Evolutionary conservation across 2,329 filamentous ascomycete genomes (phyloP).

Genomic region (Epichloe coenophiala): DNA sequence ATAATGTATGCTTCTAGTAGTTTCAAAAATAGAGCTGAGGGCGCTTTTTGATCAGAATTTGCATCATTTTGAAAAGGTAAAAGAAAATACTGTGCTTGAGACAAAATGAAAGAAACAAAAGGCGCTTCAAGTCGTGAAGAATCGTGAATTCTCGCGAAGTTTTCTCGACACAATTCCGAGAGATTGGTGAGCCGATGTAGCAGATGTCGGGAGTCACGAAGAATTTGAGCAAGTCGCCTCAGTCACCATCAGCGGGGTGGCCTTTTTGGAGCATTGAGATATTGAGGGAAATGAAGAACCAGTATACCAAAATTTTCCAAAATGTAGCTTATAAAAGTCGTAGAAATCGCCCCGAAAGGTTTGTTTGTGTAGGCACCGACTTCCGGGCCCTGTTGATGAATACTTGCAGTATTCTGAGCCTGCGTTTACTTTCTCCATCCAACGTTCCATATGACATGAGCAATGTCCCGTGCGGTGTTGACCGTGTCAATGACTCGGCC

Average conservation of each 20-base stretch:
- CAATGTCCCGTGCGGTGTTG: slow-evolving; percentile 58
- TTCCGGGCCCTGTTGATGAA: neutral
- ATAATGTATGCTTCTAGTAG: neutral
- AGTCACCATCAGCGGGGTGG: too few relatives aligned
- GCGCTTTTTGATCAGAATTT: neutral
- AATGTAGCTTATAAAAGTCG: neutral
- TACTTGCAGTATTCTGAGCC: neutral
- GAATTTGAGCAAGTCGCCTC: too few relatives aligned
- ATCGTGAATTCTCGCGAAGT: too few relatives aligned
- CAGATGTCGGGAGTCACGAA: too few relatives aligned
- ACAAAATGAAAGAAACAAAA: too few relatives aligned
- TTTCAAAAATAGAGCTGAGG: neutral
- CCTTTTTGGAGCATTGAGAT: neutral
- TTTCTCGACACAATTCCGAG: too few relatives aligned
- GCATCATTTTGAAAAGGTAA: neutral
- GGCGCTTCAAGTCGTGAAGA: too few relatives aligned
- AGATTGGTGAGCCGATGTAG: too few relatives aligned
- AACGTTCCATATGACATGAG: slow-evolving; percentile 60
- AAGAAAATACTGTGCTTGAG: too few relatives aligned
- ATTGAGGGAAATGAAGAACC: neutral
- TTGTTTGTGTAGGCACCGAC: neutral
- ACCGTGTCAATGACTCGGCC: slow-evolving; percentile 71
- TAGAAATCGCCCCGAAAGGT: neutral
- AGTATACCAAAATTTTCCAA: neutral
- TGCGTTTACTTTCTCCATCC: slow-evolving; percentile 44